Percentiles rank a stretch among this genome's conserved stretches.
Conservation (phyloP, 1,139 yeast genomes). For the Candida sanyaensis region DNA sequence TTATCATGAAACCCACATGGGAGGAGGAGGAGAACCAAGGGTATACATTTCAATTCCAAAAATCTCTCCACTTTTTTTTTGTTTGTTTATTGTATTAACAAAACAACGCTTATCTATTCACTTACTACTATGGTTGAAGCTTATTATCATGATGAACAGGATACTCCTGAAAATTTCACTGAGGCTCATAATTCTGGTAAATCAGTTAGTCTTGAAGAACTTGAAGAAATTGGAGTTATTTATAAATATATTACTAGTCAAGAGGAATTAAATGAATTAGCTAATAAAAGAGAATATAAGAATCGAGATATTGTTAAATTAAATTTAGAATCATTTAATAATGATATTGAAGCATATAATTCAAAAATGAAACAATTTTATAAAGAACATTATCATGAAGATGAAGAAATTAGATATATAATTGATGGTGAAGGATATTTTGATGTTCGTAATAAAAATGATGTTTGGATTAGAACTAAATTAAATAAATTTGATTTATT, state of each 20-base stretch:
- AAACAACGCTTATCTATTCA: background rate
- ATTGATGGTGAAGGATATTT: conserved; percentile 91
- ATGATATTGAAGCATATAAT: conserved; percentile 59
- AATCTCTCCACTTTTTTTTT: no score
- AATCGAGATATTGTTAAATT: conserved; percentile 76
- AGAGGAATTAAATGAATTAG: conserved; percentile 66
- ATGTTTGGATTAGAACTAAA: conserved; percentile 78
- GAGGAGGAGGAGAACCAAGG: no score
- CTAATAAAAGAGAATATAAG: conserved; percentile 69
- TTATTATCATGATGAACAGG: conserved; percentile 73
- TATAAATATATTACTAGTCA: conserved; percentile 55
- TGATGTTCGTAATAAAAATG: conserved; percentile 73
- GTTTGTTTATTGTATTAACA: no score
- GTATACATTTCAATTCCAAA: no score
- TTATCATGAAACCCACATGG: no score
- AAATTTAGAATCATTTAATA: conserved; percentile 62
- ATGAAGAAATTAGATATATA: conserved; percentile 92
- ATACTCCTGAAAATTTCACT: conserved; percentile 63
- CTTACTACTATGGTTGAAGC: conserved; percentile 43
- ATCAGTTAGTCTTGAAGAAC: conserved; percentile 48
- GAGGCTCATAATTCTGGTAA: conserved; percentile 74
- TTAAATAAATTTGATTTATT: conserved; percentile 67
- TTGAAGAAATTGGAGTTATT: conserved; percentile 68
- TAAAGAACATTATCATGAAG: conserved; percentile 92
- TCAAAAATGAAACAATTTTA: conserved; percentile 71